A percentile compares a stretch with the other conserved stretches of the same genome.
Conservation (phyloP, 768 basidiomycete species). For the Trametes cubensis region DNA sequence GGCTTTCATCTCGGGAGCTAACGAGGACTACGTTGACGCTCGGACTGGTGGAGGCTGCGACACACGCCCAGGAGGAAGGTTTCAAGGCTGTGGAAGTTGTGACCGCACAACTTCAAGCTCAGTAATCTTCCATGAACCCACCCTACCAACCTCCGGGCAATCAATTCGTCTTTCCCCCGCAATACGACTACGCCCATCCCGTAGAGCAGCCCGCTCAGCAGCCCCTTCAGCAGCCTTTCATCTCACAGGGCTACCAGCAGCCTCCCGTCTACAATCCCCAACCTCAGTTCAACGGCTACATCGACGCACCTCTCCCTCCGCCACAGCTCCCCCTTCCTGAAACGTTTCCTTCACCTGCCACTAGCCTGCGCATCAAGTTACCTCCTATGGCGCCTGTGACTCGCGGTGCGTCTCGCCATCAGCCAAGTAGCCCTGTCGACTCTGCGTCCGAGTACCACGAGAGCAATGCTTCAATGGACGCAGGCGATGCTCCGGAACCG, state of each 20-base stretch:
- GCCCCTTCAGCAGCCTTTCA: neutral
- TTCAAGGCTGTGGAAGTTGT: slow-evolving; percentile 15
- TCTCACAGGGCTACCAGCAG: neutral
- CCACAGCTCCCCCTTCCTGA: neutral
- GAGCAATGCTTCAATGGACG: slow-evolving; percentile 37
- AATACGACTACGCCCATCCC: slow-evolving; percentile 6
- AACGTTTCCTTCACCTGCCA: slow-evolving; percentile 9
- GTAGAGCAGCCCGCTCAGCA: neutral
- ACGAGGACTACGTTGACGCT: neutral
- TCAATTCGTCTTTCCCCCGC: slow-evolving; percentile 15
- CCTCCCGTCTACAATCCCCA: neutral
- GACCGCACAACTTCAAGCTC: slow-evolving; percentile 14
- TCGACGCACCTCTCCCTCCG: slow-evolving; percentile 7
- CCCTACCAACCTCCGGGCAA: slow-evolving; percentile 19
- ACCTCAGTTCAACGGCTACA: slow-evolving; percentile 3
- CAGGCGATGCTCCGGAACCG: slow-evolving; percentile 30
- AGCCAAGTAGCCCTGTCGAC: slow-evolving; percentile 27
- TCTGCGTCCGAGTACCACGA: slow-evolving; percentile 41
- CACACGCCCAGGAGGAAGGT: neutral
- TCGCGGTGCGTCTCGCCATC: slow-evolving; percentile 27
- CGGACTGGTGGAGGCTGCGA: neutral
- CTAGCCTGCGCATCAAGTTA: slow-evolving; percentile 25
- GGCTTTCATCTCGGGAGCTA: neutral
- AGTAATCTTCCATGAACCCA: slow-evolving; percentile 19
- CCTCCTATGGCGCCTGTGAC: slow-evolving; percentile 31